A percentile compares a stretch with the other conserved stretches of the same genome.
Evolutionary conservation across 2,329 filamentous ascomycete species (phyloP).

Genomic region (Colletotrichum phormii): DNA sequence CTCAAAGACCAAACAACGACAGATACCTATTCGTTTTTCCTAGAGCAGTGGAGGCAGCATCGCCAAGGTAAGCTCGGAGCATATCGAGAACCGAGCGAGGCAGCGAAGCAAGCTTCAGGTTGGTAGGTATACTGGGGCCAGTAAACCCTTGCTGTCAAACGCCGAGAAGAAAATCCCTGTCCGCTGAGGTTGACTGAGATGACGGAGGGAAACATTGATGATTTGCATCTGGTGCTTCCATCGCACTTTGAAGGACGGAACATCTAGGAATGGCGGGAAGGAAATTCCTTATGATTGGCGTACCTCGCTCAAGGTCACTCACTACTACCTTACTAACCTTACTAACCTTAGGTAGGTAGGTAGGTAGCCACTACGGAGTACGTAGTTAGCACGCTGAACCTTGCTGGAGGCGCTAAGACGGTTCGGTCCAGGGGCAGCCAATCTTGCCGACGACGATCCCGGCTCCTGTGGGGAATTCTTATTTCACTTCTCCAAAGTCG

Average conservation of each 20-base stretch:
- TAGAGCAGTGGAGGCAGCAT: neutral
- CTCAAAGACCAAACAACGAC: neutral
- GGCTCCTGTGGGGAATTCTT: conserved; percentile 15
- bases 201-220: neutral
- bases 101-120: neutral
- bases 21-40: neutral
- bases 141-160: neutral
- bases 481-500: neutral
- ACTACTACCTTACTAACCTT: no score
- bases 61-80: neutral
- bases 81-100: neutral
- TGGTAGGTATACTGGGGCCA: neutral
- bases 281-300: no score
- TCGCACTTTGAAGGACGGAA: neutral
- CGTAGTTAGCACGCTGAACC: neutral
- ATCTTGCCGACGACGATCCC: conserved; percentile 12
- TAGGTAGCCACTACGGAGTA: no score
- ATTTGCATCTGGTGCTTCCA: neutral
- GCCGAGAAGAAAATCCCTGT: neutral
- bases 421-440: neutral
- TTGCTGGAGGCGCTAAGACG: conserved; percentile 1
- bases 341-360: no score
- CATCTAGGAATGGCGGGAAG: no score
- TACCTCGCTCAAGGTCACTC: neutral
- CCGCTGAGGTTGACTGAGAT: neutral